These are phyloP conservation scores for Drechslera avenae DNA, from an alignment of 2,329 filamentous ascomycete species.

Conservation along the genomic window DNA sequence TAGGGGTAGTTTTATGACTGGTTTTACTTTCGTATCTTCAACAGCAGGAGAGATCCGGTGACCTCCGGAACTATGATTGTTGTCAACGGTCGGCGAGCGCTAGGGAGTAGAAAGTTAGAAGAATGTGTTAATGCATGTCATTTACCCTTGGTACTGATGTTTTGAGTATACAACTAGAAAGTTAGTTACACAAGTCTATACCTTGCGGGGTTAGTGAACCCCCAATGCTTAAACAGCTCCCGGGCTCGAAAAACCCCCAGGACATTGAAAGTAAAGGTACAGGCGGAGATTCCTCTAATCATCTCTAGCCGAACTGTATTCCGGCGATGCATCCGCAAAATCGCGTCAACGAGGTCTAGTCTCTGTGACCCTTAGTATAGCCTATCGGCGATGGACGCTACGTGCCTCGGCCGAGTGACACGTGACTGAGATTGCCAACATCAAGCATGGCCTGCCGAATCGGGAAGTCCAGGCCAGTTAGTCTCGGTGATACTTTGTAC, in stretches of 20 bases:
- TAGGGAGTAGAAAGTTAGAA: no score
- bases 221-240: neutral
- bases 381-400: neutral
- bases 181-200: no score
- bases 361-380: neutral
- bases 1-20: neutral
- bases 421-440: slow-evolving; percentile 3
- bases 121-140: no score
- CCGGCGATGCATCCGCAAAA: neutral
- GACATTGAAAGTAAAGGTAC: neutral
- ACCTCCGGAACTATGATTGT: neutral
- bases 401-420: slow-evolving; percentile 6
- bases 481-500: neutral
- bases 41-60: neutral
- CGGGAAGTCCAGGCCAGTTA: neutral
- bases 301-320: neutral
- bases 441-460: neutral
- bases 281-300: neutral
- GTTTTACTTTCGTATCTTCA: neutral
- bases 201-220: neutral
- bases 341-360: neutral
- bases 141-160: no score
- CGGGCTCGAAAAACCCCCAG: no score
- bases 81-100: neutral
- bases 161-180: no score